A percentile compares a stretch with the other conserved stretches of the same genome.
Evolutionary conservation across 495 filamentous ascomycete genomes (phyloP).

Genomic region (Echria macrotheca): DNA sequence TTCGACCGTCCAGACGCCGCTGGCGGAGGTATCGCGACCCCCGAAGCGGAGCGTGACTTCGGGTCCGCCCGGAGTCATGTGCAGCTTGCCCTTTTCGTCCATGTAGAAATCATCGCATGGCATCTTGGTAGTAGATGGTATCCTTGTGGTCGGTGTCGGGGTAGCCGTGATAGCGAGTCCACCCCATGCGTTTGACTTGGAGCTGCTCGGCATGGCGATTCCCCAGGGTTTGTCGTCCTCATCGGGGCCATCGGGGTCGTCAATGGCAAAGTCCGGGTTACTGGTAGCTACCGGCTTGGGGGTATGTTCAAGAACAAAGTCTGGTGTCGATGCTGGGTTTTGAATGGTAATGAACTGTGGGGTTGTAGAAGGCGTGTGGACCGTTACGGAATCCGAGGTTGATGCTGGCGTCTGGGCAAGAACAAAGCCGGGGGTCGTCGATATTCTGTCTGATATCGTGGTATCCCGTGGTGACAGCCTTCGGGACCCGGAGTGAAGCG

Average conservation of each 20-base stretch:
- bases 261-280: neutral
- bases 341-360: neutral
- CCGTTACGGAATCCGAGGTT: too few relatives aligned
- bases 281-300: too few relatives aligned
- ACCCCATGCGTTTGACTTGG: too few relatives aligned
- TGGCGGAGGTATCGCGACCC: neutral
- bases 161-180: neutral
- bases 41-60: neutral
- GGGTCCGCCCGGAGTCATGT: neutral
- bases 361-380: neutral
- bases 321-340: too few relatives aligned
- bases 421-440: neutral
- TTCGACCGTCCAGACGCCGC: too few relatives aligned
- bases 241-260: neutral
- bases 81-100: neutral
- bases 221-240: neutral
- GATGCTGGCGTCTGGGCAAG: too few relatives aligned
- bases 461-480: neutral
- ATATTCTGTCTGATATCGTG: neutral
- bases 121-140: neutral
- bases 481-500: neutral
- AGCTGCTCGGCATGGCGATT: neutral
- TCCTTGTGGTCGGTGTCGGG: neutral
- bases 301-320: too few relatives aligned
- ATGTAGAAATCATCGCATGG: neutral